Evolutionary conservation across 768 basidiomycete species (phyloP), one percentile per base, ranked within the genome.

Genomic region (Kwoniella bestiolae): DNA sequence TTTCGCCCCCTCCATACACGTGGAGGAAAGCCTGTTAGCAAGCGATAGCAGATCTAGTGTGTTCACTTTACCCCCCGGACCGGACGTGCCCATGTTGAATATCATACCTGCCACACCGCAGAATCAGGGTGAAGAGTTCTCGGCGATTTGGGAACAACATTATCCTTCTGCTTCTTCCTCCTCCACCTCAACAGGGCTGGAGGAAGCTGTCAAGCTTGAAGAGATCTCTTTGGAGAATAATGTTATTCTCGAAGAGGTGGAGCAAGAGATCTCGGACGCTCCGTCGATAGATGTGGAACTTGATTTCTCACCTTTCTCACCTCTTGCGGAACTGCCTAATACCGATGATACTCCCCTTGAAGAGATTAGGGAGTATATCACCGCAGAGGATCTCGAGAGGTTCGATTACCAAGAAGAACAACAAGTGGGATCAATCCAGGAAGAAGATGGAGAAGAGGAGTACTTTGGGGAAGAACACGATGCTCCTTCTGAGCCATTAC

Each of bases 31-130:
- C 26, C 52, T 74, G 12, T 56, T 71, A 44, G 41, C 73, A 11
- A 58, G 61, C 0, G 56, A 60, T 45, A 64, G 63, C 50, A 52
- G 47, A 18, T 52, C 66, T 6, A 63, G 60, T 52, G 18, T 73
- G 38, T 18, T 68, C 25, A 60, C 66, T 35, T 25, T 73, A 34
- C 49, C 63, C 8, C 29, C 14, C n/a, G 71, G 67, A 18, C 46
- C 62, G 29, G 47, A 61, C 31, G 66, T 78, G 14, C 76, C 76
- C 7, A 73, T 73, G 69, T 58, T 78, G 53, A 78, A 78, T 29
- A 71, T 78, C 60, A 78, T 78, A 41, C 76, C 76, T 32, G 76
- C 76, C 12, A 78, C 76, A 5, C 76, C 76, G 18, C 72, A 75
- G 51, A 70, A 73, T 23, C 50, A 58, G 16, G 56, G 52, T 5